Base-by-base conservation (phyloP, 345 rosid genomes). In the Litchi chinensis region DNA sequence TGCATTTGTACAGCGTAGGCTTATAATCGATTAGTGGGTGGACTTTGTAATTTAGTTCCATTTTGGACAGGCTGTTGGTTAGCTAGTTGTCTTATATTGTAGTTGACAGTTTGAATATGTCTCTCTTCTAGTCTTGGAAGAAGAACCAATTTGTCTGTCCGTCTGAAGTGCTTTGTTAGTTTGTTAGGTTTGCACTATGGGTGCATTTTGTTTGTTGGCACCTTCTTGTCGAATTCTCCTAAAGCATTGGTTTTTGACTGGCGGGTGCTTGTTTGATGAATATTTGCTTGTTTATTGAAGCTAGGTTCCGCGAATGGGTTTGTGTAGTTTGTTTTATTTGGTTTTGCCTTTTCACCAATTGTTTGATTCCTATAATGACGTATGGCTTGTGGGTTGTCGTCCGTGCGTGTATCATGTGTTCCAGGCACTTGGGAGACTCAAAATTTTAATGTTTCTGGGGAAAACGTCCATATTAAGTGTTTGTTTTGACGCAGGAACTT, bases 401-500 rank as follows among this genome's bases (percentile, higher is more conserved):
- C 65, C 24, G 22, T 22, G 4, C 54, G n/a, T n/a, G 32, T 74
- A 5, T 26, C 40, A 6, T 18, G 43, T 21, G 57, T 74, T 63
- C 26, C 44, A 2, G 24, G 63, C 9, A 13, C 70, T 65, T 82
- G 84, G 86, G 44, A 74, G 54, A 79, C 66, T 54, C 70, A 28
- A 79, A 48, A 66, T 73, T 84, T 57, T 77, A 37, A 77, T 77
- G 82, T 83, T 50, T 77, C 13, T 71, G 86, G 82, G 74, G 85
- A 77, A 79, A 74, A 71, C 72, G 79, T 79, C 81, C 87, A 43
- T 80, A 87, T 88, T 85, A 88, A 93, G 94, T 83, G 91, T 91
- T 94, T 94, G 86, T 91, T 94, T 94, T 89, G 91, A 88, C 93
- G 94, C 96, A 94, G 97, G 97, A 90, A 80, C 88, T 71, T 75